Evolutionary conservation across 768 basidiomycete species (phyloP).

Genomic region (Tricholoma saponaceum): DNA sequence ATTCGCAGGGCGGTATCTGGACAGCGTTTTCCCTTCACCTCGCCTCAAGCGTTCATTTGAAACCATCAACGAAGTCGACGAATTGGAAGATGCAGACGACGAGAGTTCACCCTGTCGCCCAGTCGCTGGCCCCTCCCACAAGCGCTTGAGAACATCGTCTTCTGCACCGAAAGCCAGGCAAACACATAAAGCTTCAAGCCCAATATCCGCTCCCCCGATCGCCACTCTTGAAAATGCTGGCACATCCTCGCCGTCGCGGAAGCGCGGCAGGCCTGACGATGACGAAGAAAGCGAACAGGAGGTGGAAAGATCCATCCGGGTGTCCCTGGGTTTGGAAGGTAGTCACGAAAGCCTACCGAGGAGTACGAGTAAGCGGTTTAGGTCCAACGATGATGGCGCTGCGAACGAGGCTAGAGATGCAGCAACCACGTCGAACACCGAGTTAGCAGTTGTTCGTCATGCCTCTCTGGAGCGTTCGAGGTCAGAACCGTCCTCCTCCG

Average conservation of each 20-base stretch:
- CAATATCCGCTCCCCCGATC: neutral
- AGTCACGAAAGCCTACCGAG: neutral
- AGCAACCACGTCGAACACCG: neutral
- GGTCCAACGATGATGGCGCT: neutral
- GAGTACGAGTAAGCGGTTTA: neutral
- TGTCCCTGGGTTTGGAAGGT: neutral
- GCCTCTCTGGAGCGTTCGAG: neutral
- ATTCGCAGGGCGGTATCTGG: neutral
- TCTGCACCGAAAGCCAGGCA: neutral
- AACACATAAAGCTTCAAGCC: neutral
- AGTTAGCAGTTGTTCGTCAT: neutral
- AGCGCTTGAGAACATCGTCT: neutral
- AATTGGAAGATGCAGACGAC: neutral
- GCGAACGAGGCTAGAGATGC: neutral
- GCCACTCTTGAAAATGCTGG: neutral
- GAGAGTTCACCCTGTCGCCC: neutral
- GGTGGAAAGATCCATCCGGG: slow-evolving; percentile 8
- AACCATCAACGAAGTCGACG: neutral
- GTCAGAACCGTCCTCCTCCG: neutral
- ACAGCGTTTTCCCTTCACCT: neutral
- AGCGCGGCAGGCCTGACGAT: slow-evolving; percentile 5
- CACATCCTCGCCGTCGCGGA: slow-evolving; percentile 1
- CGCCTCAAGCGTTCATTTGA: neutral
- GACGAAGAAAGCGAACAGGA: slow-evolving; percentile 10
- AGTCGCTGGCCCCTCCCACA: neutral